These are phyloP conservation scores for Diaporthe vaccinii DNA, from an alignment of 2,329 filamentous ascomycete species.

Conservation along the genomic window DNA sequence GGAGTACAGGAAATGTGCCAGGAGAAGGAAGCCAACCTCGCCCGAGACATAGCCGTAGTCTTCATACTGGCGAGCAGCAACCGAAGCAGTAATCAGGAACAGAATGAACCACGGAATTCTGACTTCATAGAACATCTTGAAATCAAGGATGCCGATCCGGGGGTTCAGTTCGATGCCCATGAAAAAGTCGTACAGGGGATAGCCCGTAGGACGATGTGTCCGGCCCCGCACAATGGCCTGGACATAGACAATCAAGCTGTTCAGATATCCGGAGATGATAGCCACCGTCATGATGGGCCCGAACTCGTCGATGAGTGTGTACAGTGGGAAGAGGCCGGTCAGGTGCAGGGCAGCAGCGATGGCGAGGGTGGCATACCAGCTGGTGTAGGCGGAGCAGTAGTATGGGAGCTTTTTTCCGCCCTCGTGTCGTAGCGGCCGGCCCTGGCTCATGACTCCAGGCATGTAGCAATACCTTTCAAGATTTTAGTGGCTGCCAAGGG, in stretches of 20 bases:
- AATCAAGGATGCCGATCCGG: conserved; percentile 83
- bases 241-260: conserved; percentile 86
- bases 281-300: conserved; percentile 93
- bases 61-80: conserved; percentile 81
- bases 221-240: conserved; percentile 85
- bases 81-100: conserved; percentile 76
- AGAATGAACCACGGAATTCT: conserved; percentile 89
- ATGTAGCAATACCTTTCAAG: conserved; percentile 60
- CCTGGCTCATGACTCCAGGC: conserved; percentile 89
- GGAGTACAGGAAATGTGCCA: conserved; percentile 86
- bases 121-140: conserved; percentile 95
- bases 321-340: conserved; percentile 87
- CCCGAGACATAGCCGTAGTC: conserved; percentile 80
- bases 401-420: conserved; percentile 90
- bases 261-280: conserved; percentile 90
- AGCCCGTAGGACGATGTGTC: conserved; percentile 92
- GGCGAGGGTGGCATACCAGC: conserved; percentile 87
- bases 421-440: conserved; percentile 87
- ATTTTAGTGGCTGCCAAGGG: background rate
- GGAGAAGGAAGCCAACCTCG: conserved; percentile 79
- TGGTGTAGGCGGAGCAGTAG: conserved; percentile 91
- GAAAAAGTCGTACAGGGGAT: conserved; percentile 88
- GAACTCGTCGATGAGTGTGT: conserved; percentile 95
- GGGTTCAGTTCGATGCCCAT: conserved; percentile 92
- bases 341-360: conserved; percentile 81